Evolutionary conservation across 2,329 filamentous ascomycete species (phyloP).

Genomic region (Aspergillus thermomutatus): DNA sequence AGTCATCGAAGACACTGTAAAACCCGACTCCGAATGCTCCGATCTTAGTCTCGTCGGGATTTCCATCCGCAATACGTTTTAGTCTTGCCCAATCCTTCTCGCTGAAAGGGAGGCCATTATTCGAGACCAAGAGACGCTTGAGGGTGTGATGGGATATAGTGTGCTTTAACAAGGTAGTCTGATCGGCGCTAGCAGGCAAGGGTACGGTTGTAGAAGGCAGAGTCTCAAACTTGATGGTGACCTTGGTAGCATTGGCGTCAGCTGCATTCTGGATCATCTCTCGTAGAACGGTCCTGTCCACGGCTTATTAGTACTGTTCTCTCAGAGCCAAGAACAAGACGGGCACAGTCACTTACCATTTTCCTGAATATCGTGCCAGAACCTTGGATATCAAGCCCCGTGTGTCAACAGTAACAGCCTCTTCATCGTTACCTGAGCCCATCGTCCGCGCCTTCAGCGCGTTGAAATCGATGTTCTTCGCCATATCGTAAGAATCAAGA

Average conservation of each 20-base stretch:
- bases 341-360: slow-evolving; percentile 65
- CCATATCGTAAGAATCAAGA: slow-evolving; percentile 49
- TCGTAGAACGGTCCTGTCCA: slow-evolving; percentile 61
- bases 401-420: slow-evolving; percentile 97
- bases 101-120: slow-evolving; percentile 84
- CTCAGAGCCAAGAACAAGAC: background rate
- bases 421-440: slow-evolving; percentile 81
- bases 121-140: slow-evolving; percentile 82
- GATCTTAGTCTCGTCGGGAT: slow-evolving; percentile 98
- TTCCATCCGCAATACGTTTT: slow-evolving; percentile 97
- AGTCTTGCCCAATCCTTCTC: slow-evolving; percentile 88
- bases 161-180: slow-evolving; percentile 75
- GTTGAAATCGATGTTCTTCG: slow-evolving; percentile 64
- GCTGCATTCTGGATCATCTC: slow-evolving; percentile 98
- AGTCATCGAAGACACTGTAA: slow-evolving; percentile 97
- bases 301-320: slow-evolving; percentile 12
- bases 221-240: slow-evolving; percentile 90
- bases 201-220: slow-evolving; percentile 76
- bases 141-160: slow-evolving; percentile 80
- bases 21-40: slow-evolving; percentile 98
- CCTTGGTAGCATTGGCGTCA: slow-evolving; percentile 85
- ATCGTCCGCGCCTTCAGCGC: slow-evolving; percentile 83
- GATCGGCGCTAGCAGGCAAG: slow-evolving; percentile 61
- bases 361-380: slow-evolving; percentile 89
- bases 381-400: slow-evolving; percentile 97